Conservation (phyloP, 768 basidiomycete species). For the Hygrophorus russula region DNA sequence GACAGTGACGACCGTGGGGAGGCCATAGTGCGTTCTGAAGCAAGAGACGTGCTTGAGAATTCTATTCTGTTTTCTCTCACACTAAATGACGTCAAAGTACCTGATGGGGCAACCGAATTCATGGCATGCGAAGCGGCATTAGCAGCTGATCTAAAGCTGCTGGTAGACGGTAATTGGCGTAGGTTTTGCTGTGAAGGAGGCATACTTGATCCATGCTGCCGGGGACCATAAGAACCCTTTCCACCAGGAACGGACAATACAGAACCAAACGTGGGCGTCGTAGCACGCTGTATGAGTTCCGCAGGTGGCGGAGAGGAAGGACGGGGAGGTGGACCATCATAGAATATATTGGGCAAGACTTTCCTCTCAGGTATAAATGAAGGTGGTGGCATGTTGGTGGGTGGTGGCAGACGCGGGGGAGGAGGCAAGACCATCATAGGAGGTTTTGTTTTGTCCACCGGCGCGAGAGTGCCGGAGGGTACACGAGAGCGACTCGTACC, state of each 20-base stretch:
- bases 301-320: constrained; percentile 90
- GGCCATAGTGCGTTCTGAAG: constrained; percentile 48
- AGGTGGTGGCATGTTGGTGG: constrained; percentile 64
- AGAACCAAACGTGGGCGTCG: constrained; percentile 70
- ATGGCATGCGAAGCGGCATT: constrained; percentile 46
- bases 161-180: constrained; percentile 66
- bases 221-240: constrained; percentile 31
- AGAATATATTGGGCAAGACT: constrained; percentile 18
- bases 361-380: constrained; percentile 64
- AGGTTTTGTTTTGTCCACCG: constrained; percentile 69
- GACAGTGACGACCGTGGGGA: constrained; percentile 79
- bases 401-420: constrained; percentile 63
- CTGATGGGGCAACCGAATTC: constrained; percentile 24
- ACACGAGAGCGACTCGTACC: constrained; percentile 40
- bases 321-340: constrained; percentile 64
- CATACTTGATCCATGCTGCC: constrained; percentile 67
- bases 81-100: constrained; percentile 36
- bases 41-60: constrained; percentile 58
- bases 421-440: constrained; percentile 81
- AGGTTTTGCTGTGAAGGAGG: constrained; percentile 56
- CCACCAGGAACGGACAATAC: constrained; percentile 40
- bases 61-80: constrained; percentile 45
- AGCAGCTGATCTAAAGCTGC: constrained; percentile 72
- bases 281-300: constrained; percentile 87
- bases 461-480: constrained; percentile 40